Conservation (phyloP, 257 asterid species). For the Plectranthus barbatus region DNA sequence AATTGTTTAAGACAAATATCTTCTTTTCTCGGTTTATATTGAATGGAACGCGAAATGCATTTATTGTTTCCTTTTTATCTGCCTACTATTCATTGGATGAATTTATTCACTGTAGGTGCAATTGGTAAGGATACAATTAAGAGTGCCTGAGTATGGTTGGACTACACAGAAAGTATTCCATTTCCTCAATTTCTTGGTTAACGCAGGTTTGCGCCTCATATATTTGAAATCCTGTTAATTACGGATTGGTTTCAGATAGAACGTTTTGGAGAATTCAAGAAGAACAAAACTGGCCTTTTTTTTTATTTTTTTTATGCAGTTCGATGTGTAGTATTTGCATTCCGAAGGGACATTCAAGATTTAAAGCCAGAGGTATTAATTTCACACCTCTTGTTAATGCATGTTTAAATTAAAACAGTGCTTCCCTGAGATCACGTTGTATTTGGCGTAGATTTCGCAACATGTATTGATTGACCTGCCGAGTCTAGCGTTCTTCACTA, state of each 20-base stretch:
- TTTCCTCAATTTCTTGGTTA: conserved; percentile 90
- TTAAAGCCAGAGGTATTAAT: conserved; percentile 72
- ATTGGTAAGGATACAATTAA: conserved; percentile 79
- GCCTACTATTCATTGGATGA: not conserved
- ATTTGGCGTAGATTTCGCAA: conserved; percentile 58
- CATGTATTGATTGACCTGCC: conserved; percentile 92
- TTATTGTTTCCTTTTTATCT: not conserved
- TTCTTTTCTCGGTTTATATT: not conserved
- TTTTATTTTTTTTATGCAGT: conserved; percentile 33
- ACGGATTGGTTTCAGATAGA: no score
- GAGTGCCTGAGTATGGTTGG: conserved; percentile 99
- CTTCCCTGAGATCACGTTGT: not conserved
- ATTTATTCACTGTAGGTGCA: conserved; percentile 46
- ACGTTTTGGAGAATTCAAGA: not conserved
- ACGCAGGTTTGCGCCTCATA: conserved; percentile 48
- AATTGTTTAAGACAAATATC: not conserved
- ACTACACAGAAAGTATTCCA: conserved; percentile 98
- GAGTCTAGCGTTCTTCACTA: conserved; percentile 94
- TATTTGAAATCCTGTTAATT: not conserved
- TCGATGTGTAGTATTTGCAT: conserved; percentile 61
- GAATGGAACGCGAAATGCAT: not conserved
- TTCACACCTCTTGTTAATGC: conserved; percentile 5
- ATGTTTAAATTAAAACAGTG: not conserved
- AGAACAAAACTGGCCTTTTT: not conserved
- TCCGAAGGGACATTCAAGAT: conserved; percentile 67